These are phyloP conservation scores for Yamadazyma sp. DNA, from an alignment of 805 yeast species.

Conservation along the genomic window DNA sequence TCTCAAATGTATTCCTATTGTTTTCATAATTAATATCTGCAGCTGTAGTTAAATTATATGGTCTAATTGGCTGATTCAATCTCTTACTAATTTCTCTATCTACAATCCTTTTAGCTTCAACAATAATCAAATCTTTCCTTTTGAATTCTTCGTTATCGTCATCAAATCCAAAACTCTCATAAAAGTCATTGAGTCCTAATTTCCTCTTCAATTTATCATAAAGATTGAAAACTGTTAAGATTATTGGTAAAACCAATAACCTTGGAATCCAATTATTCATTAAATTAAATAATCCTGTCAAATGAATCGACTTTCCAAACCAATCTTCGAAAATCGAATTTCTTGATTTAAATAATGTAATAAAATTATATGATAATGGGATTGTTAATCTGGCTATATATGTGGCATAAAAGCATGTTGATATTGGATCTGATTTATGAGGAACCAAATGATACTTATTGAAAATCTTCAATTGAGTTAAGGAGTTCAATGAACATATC, in stretches of 20 bases:
- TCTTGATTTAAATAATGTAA: conserved; percentile 58
- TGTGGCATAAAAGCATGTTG: conserved; percentile 73
- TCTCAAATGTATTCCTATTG: conserved; percentile 24
- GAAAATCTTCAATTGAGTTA: conserved; percentile 67
- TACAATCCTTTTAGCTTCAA: conserved; percentile 41
- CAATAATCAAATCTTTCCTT: conserved; percentile 35
- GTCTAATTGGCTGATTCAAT: conserved; percentile 21
- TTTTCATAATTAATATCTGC: conserved; percentile 27
- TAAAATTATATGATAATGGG: conserved; percentile 76
- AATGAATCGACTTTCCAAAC: conserved; percentile 70
- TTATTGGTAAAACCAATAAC: conserved; percentile 65
- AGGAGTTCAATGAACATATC: conserved; percentile 59
- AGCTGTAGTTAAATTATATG: conserved; percentile 24
- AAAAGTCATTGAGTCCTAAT: conserved; percentile 36
- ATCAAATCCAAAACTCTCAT: conserved; percentile 39
- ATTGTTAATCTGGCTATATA: conserved; percentile 80
- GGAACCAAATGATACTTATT: conserved; percentile 75
- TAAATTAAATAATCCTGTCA: conserved; percentile 69
- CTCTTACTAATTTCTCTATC: conserved; percentile 31
- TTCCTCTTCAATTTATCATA: conserved; percentile 55
- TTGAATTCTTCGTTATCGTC: conserved; percentile 25
- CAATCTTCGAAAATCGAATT: conserved; percentile 63
- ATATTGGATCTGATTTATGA: conserved; percentile 68
- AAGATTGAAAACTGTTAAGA: conserved; percentile 60
- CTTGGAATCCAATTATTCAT: conserved; percentile 77